Evolutionary conservation across 2,329 filamentous ascomycete species (phyloP), one percentile per base, ranked within the genome.

Genomic region (Fusarium citri): DNA sequence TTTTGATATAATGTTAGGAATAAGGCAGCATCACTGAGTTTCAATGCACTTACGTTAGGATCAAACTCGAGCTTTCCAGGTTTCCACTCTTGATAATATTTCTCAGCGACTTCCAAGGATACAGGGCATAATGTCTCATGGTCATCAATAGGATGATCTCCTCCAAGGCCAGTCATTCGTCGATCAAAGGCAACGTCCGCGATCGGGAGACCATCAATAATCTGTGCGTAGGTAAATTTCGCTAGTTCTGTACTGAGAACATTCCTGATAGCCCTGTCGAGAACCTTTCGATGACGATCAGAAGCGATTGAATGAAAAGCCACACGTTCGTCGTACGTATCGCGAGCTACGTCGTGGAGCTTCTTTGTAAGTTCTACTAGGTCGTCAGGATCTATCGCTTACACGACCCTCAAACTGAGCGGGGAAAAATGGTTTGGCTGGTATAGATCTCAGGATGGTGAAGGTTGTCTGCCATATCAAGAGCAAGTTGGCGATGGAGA

Each of bases 131-230:
- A 23, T 1, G 42, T 42, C 20, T 66, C 61, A 26, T 72, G 68
- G 0, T 57, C 60, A 16, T 71, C 55, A 20, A 71, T 69, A 6
- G 46, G 41, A 30, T 72, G 68, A 0, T 72, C 61, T 9, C 69
- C 68, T 18, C 58, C 64, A 3, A 72, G 37, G 18, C 61, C 53
- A 1, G 57, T 46, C 11, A 60, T 37, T 18, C 69, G 62, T 5
- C 55, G 65, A 8, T 69, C 61, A 31, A 54, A 72, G 0, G 56
- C 37, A 30, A 67, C 59, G 14, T 69, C 65, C 1, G 41, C 62
- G 10, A 46, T 57, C 0, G 72, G 71, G 0, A 69, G 59, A 2
- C 68, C 71, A 22, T 74, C 63, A 5, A 71, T 67, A 8, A 74
- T 65, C 10, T 73, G 69, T 0, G 69, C 64, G 15, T 69, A 72